Evolutionary conservation across 2,329 filamentous ascomycete species (phyloP), one percentile per base, ranked within the genome.

Genomic region (Neofusicoccum umdonicola): DNA sequence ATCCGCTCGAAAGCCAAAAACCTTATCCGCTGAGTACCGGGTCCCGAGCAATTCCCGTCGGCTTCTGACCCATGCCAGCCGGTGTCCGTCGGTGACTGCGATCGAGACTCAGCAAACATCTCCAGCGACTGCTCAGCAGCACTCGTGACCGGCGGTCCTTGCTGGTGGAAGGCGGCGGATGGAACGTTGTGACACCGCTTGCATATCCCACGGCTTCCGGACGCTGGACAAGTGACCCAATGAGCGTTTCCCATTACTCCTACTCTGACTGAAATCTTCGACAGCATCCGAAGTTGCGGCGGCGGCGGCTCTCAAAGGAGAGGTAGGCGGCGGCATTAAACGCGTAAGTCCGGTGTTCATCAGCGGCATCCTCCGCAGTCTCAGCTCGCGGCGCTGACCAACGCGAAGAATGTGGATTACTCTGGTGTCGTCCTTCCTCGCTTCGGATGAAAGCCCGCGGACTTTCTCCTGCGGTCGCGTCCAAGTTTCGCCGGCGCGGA

Each of bases 81-180:
- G 52, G 52, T 13, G n/a, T 27, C 15, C 39, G 37, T 39, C 52
- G 52, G 37, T 31, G 27, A 8, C 42, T 37, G 27, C 35, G 34
- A 60, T 35, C 37, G 22, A 42, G 34, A 22, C 6, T 11, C 11
- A 42, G 34, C 42, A 48, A 27, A 48, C 17, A 22, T 42, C 35
- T 31, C 35, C 7, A 8, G 2, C 42, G n/a, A 9, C 42, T 9
- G 15, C 42, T 15, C n/a, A 44, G 17, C 15, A 44, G 12, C 7
- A 15, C 50, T 11, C 31, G 50, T 39, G 50, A 52, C 37, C n/a
- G 22, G 15, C 22, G n/a, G 42, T 8, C 7, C n/a, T 15, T 13
- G 27, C 42, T 60, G n/a, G 31, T 37, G 56, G 56, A 60, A 60
- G n/a, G 17, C 56, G 31, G n/a, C 56, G 56, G 56, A 47, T 48